phyloP scores from a whole-genome alignment of 2,329 filamentous ascomycete genomes.

The Fusarium kyushuense region DNA sequence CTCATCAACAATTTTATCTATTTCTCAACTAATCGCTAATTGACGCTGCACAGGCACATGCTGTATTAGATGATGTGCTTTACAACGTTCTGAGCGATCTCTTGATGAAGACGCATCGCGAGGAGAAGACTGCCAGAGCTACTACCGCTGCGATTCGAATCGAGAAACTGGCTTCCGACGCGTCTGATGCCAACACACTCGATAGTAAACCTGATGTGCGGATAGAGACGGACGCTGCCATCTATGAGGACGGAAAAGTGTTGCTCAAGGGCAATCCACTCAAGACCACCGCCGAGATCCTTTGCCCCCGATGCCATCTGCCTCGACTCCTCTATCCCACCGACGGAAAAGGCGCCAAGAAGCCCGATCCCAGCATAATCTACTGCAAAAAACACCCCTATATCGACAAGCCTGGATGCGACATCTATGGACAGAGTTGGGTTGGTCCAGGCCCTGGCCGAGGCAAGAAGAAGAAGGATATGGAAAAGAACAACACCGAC shows the following conservation, averaged over 20 bases:
- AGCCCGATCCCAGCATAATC: slow-evolving; percentile 74
- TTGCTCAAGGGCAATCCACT: slow-evolving; percentile 79
- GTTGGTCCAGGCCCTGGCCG: slow-evolving; percentile 76
- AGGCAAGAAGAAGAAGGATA: slow-evolving; percentile 84
- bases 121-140: slow-evolving; percentile 81
- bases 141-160: slow-evolving; percentile 73
- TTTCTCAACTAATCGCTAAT: slow-evolving; percentile 31
- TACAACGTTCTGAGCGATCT: slow-evolving; percentile 83
- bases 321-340: slow-evolving; percentile 79
- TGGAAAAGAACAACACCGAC: slow-evolving; percentile 70
- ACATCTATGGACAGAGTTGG: slow-evolving; percentile 87
- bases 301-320: slow-evolving; percentile 80
- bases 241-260: slow-evolving; percentile 77
- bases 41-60: slow-evolving; percentile 63
- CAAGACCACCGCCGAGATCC: slow-evolving; percentile 76
- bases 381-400: slow-evolving; percentile 86
- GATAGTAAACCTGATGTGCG: slow-evolving; percentile 68
- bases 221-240: slow-evolving; percentile 74
- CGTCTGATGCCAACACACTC: slow-evolving; percentile 64
- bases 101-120: slow-evolving; percentile 78
- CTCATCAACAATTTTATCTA: slow-evolving; percentile 4
- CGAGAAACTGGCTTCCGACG: slow-evolving; percentile 70
- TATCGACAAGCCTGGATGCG: slow-evolving; percentile 79
- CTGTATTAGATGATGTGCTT: slow-evolving; percentile 79
- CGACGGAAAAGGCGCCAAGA: slow-evolving; percentile 74